Evolutionary conservation across 2,329 filamentous ascomycete species (phyloP), one percentile per base, ranked within the genome.

Genomic region (Chaetomium olivaceum): DNA sequence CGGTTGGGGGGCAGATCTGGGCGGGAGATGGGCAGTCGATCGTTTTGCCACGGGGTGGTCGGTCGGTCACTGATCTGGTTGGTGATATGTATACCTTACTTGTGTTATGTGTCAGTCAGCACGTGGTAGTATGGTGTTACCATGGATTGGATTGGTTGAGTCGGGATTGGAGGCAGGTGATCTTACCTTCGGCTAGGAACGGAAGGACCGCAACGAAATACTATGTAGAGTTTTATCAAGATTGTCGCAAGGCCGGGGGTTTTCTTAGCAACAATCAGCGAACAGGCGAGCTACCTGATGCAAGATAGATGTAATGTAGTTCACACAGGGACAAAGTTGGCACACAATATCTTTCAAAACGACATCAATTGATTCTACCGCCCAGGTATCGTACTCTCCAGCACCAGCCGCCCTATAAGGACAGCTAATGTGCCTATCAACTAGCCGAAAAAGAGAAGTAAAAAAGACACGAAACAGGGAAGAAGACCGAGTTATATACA

Each of bases 401-500:
- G 29, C 58, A 25, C 27, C 46, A 60, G 58, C 46, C 58, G 51
- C 51, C 51, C 25, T 27, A 29, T 31, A 4, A 19, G 25, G 51
- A 21, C 29, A 31, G 50, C 46, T 51, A n/a, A 51, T 50, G 27
- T 50, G 56, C 58, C 29, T 36, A 33, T 39, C 23, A 61, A 54
- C 27, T 48, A 62, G 27, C n/a, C 19, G 33, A 60, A 43, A 58
- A 14, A 43, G 39, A 43, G 39, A 43, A 43, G 39, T 7, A 43
- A 16, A 43, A 43, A 43, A n/a, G n/a, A 43, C 39, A 43, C 39
- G 39, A 19, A 14, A 63, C n/a, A 48, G 3, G 46, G 46, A 48
- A 48, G 46, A 48, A 48, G 21, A 23, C 19, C 19, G 55, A 58
- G 50, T 25, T 59, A 56, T 62, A 56, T 64, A 58, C 46, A 67